Evolutionary conservation across 2,329 filamentous ascomycete genomes (phyloP).

Genomic region (Aspergillus brasiliensis): DNA sequence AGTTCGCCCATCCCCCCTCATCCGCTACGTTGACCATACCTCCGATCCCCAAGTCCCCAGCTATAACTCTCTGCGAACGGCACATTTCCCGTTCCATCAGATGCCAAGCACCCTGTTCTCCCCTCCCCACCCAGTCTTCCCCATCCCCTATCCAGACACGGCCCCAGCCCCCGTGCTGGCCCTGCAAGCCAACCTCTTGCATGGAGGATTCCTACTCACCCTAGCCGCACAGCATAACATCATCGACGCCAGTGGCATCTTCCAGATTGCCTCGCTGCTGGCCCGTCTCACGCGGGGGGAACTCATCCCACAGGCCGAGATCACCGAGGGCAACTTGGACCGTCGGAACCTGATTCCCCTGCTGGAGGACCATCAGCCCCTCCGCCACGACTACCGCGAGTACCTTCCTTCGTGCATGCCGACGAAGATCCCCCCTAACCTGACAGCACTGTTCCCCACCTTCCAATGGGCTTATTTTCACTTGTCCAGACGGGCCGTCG

Average conservation of each 20-base stretch:
- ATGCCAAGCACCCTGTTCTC: constrained; percentile 33
- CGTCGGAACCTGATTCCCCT: constrained; percentile 19
- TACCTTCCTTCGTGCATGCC: constrained; percentile 1
- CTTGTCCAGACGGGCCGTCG: constrained; percentile 6
- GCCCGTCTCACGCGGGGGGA: constrained; percentile 13
- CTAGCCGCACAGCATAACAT: constrained; percentile 30
- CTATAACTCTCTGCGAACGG: background rate
- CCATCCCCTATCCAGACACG: constrained; percentile 25
- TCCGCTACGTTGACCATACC: constrained; percentile 17
- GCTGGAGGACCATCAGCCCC: constrained; percentile 8
- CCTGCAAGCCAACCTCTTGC: constrained; percentile 28
- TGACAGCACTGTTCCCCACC: background rate
- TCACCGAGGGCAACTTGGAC: constrained; percentile 24
- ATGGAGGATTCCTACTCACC: constrained; percentile 26
- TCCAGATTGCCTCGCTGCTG: constrained; percentile 22
- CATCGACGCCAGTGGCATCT: constrained; percentile 25
- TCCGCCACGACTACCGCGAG: constrained; percentile 18
- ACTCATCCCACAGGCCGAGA: constrained; percentile 9
- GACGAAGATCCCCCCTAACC: background rate
- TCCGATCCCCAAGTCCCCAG: background rate
- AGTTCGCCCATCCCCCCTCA: constrained; percentile 3
- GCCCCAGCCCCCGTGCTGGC: constrained; percentile 22
- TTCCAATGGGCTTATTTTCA: constrained; percentile 17
- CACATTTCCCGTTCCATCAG: constrained; percentile 31
- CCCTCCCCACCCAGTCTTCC: constrained; percentile 29